These are phyloP conservation scores for Lipomyces mesembrius DNA, from an alignment of 805 yeast species.

Conservation along the genomic window DNA sequence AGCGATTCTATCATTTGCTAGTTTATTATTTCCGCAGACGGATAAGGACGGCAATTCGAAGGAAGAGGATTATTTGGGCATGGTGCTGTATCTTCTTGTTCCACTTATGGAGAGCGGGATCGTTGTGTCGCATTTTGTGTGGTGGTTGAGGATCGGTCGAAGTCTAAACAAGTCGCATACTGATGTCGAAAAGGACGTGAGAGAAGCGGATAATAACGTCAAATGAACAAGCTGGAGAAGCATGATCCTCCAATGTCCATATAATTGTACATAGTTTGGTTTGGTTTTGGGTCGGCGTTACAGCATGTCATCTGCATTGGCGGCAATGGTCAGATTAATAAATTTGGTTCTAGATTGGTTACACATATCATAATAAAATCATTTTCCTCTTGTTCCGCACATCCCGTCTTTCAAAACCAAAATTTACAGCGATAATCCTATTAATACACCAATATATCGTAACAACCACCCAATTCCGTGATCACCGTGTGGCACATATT, in stretches of 20 bases:
- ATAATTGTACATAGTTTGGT: background rate
- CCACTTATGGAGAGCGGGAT: conserved; percentile 79
- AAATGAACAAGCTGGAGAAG: background rate
- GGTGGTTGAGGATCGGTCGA: conserved; percentile 31
- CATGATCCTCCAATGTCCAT: background rate
- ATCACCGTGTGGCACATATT: background rate
- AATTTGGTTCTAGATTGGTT: background rate
- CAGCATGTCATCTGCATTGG: background rate
- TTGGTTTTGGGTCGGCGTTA: background rate
- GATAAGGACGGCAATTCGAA: conserved; percentile 41
- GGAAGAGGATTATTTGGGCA: conserved; percentile 70
- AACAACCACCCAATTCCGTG: background rate
- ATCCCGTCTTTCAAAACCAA: background rate
- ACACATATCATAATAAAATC: background rate
- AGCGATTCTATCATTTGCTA: conserved; percentile 74
- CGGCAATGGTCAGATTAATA: background rate
- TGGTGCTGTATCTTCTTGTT: conserved; percentile 73
- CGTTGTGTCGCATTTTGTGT: conserved; percentile 58
- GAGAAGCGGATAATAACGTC: background rate
- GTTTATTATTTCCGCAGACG: conserved; percentile 55
- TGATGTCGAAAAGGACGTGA: background rate
- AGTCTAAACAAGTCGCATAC: background rate
- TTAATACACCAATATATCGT: background rate
- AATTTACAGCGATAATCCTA: background rate
- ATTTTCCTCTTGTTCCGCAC: background rate